These are phyloP conservation scores for Remersonia thermophila DNA, from an alignment of 2,329 filamentous ascomycete genomes.

Conservation along the genomic window DNA sequence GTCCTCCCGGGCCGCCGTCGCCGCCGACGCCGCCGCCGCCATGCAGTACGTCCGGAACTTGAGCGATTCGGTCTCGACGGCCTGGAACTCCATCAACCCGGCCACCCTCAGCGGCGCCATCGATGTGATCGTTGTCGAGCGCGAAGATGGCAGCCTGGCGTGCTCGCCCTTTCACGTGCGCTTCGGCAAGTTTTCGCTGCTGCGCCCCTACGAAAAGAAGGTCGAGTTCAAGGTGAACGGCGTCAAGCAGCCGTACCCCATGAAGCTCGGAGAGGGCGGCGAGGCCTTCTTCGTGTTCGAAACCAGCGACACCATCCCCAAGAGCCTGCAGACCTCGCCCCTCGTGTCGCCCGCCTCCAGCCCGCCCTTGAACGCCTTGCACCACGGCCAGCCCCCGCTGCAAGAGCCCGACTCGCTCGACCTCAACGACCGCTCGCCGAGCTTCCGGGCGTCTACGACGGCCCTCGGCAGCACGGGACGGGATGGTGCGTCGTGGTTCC, in stretches of 20 bases:
- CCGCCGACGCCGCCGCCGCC: slow-evolving; percentile 18
- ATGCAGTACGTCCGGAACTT: slow-evolving; percentile 99
- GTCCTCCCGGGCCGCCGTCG: background rate
- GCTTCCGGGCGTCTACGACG: slow-evolving; percentile 32
- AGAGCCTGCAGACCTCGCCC: slow-evolving; percentile 85
- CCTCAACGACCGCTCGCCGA: slow-evolving; percentile 36
- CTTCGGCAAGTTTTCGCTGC: slow-evolving; percentile 94
- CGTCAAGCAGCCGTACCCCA: slow-evolving; percentile 80
- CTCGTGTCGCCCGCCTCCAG: slow-evolving; percentile 82
- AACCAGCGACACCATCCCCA: slow-evolving; percentile 83
- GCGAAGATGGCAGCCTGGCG: slow-evolving; percentile 76
- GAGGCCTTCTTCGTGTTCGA: slow-evolving; percentile 99
- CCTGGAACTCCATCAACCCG: slow-evolving; percentile 99
- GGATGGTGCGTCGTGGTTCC: slow-evolving; percentile 19
- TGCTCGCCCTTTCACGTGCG: slow-evolving; percentile 98
- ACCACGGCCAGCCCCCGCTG: slow-evolving; percentile 33
- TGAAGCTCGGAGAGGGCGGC: slow-evolving; percentile 95
- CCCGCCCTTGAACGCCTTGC: slow-evolving; percentile 49
- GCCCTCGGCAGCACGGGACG: slow-evolving; percentile 28
- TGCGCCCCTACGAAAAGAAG: slow-evolving; percentile 96
- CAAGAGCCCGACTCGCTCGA: slow-evolving; percentile 61
- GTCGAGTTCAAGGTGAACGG: slow-evolving; percentile 96
- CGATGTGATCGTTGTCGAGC: slow-evolving; percentile 96
- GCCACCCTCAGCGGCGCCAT: slow-evolving; percentile 95
- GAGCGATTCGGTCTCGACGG: slow-evolving; percentile 90